Conservation (phyloP, 371 early-diverging fungal genomes). For the Synchytrium microbalum region DNA sequence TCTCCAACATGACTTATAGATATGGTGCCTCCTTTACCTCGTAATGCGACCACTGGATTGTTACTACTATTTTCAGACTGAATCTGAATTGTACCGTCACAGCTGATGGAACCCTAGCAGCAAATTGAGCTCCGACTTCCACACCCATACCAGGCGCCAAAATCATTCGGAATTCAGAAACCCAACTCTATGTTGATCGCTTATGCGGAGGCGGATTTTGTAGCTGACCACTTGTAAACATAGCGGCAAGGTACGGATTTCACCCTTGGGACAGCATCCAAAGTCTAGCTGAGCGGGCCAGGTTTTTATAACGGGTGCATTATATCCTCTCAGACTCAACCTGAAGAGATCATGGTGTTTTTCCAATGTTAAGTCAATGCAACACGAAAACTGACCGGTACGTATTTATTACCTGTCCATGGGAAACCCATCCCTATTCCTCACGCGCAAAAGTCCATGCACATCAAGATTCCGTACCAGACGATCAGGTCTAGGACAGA, state of each 20-base stretch:
- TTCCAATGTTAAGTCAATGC: no score
- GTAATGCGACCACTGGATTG: conserved; percentile 30
- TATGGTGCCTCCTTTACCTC: conserved; percentile 51
- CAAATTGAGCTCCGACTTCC: conserved; percentile 36
- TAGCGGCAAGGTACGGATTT: conserved; percentile 23
- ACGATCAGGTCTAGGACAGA: conserved; percentile 23
- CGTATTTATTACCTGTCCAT: conserved; percentile 44
- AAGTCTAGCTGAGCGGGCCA: conserved; percentile 30
- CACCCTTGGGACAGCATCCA: conserved; percentile 33
- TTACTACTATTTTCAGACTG: conserved; percentile 36
- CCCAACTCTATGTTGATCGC: conserved; percentile 28
- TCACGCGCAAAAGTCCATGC: conserved; percentile 29
- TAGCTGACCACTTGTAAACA: conserved; percentile 17
- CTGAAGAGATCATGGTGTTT: conserved; percentile 14
- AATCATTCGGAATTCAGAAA: conserved; percentile 13
- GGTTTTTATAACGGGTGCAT: conserved; percentile 30
- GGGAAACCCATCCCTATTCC: conserved; percentile 28
- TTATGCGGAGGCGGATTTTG: not conserved
- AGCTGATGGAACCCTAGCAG: conserved; percentile 31
- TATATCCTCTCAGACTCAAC: conserved; percentile 31
- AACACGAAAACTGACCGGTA: not conserved
- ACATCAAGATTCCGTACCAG: conserved; percentile 25
- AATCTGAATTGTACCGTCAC: conserved; percentile 32
- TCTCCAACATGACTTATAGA: conserved; percentile 40
- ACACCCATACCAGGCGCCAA: conserved; percentile 30